phyloP scores from a whole-genome alignment of 2,329 filamentous ascomycete genomes.

The Teratosphaeria destructans region DNA sequence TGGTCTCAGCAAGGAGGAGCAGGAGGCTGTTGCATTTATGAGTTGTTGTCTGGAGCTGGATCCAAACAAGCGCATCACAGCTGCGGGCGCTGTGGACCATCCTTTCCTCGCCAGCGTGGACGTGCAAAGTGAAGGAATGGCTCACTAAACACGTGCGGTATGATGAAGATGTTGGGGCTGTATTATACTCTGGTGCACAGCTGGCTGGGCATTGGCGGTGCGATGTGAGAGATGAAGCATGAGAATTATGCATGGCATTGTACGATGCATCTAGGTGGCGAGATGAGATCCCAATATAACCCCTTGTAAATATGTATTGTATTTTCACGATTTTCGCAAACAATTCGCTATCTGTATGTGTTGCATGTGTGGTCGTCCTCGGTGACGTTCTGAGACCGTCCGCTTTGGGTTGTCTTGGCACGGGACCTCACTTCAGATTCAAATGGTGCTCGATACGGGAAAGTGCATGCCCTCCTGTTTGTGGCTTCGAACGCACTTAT shows the following conservation, averaged over 20 bases:
- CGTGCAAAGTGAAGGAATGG: background rate
- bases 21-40: slow-evolving; percentile 62
- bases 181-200: background rate
- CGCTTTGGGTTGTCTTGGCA: too few relatives aligned
- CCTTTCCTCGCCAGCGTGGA: slow-evolving; percentile 42
- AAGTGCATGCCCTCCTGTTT: too few relatives aligned
- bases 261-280: background rate
- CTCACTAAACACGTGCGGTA: background rate
- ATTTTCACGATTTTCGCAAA: background rate
- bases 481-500: too few relatives aligned
- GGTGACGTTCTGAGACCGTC: background rate
- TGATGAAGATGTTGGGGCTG: background rate
- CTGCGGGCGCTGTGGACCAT: slow-evolving; percentile 61
- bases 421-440: too few relatives aligned
- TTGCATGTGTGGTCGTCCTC: background rate
- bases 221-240: background rate
- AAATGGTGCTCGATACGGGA: too few relatives aligned
- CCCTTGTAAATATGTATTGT: background rate
- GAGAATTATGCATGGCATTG: background rate
- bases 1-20: slow-evolving; percentile 56
- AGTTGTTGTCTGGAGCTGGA: slow-evolving; percentile 66
- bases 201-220: background rate
- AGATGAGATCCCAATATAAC: background rate
- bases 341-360: background rate
- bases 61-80: slow-evolving; percentile 61